Base-by-base conservation (phyloP, 805 yeast species). In the Ogataea allantospora region DNA sequence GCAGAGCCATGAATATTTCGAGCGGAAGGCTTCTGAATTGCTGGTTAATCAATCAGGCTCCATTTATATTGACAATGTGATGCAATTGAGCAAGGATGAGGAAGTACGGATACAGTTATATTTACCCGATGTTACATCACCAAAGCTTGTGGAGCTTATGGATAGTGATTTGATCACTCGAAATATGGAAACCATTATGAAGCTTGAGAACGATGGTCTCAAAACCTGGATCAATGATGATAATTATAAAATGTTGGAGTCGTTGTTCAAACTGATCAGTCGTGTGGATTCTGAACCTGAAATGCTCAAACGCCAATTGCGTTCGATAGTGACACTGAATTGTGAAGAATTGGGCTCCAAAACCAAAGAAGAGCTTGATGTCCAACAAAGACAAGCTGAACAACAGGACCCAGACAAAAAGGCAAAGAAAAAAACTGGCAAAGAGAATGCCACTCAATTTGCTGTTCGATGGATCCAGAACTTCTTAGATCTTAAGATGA, bases 381-480 rank as follows among this genome's bases (percentile, higher is more conserved):
- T 36, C 3, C 30, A 38, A n/a, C 50, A 48, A 29, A 55, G 47
- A 23, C 40, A 40, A 24, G 39, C 40, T 19, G 46, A 50, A 49
- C 55, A 35, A 14, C 44, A 53, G 33, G 41, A 28, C 14, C 7
- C 25, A 20, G 44, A 27, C 14, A 38, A 34, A 49, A 50, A 31
- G 47, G 47, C 36, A 34, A 45, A 38, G 37, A 48, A 44, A 29
- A 48, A 43, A 34, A 43, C 47, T 15, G 25, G 38, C 34, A 49
- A 66, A 47, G 63, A 71, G 53, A 48, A 53, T 32, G 62, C 71
- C 41, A 59, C 80, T 7, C 63, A 67, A 34, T 74, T 72, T 48
- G 93, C 95, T 0, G 68, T 76, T 3, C 67, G 68, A 36, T 88
- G 95, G 91, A 72, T 85, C 7, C 75, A 75, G 29, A 66, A 72